Conservation (phyloP, 2,329 filamentous ascomycete species). For the Aspergillus sp. region DNA sequence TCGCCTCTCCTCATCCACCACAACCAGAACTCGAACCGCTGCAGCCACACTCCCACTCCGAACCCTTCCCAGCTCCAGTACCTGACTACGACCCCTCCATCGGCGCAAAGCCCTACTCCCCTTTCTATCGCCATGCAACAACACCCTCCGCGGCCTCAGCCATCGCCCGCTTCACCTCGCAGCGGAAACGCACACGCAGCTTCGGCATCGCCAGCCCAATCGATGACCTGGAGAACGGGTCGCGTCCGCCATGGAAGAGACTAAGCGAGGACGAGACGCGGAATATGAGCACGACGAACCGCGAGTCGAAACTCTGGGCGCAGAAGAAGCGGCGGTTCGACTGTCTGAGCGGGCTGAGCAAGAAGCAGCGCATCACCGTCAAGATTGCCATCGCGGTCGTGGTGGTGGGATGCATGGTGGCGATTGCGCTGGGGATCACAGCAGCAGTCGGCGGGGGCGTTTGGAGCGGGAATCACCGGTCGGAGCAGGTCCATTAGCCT, state of each 20-base stretch:
- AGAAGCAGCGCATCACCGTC: slow-evolving; percentile 37
- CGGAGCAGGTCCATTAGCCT: slow-evolving; percentile 23
- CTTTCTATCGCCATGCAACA: slow-evolving; percentile 45
- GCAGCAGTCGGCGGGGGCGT: slow-evolving; percentile 45
- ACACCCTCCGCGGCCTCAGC: slow-evolving; percentile 26
- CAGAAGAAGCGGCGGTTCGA: slow-evolving; percentile 34
- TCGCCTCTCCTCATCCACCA: neutral
- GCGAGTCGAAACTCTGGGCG: slow-evolving; percentile 35
- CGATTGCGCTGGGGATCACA: slow-evolving; percentile 47
- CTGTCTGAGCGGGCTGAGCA: slow-evolving; percentile 36
- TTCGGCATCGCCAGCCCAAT: slow-evolving; percentile 15
- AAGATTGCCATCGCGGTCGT: slow-evolving; percentile 44
- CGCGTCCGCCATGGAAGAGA: neutral
- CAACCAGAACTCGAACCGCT: neutral
- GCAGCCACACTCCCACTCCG: neutral
- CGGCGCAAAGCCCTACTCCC: slow-evolving; percentile 43
- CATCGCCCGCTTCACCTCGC: slow-evolving; percentile 26
- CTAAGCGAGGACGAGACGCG: slow-evolving; percentile 8
- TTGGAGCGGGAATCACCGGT: slow-evolving; percentile 39
- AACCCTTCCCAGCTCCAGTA: neutral
- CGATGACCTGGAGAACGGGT: neutral
- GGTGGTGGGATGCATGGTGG: slow-evolving; percentile 45
- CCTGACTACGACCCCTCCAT: slow-evolving; percentile 40
- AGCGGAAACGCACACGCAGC: slow-evolving; percentile 22
- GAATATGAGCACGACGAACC: slow-evolving; percentile 1